These are phyloP conservation scores for Fusarium caatingaense DNA, from an alignment of 2,329 filamentous ascomycete species.

Conservation along the genomic window DNA sequence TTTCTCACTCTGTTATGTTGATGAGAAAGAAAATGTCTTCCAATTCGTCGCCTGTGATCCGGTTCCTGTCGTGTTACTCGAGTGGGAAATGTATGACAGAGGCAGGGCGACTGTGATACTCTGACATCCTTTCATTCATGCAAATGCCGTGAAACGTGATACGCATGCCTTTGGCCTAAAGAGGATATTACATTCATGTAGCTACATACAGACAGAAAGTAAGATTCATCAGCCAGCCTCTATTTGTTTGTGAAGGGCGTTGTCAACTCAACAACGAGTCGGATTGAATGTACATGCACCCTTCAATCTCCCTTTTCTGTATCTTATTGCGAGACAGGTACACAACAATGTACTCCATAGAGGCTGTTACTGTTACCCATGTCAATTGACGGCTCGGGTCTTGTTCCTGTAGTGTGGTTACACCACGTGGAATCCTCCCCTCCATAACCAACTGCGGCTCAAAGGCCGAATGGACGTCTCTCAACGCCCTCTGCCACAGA, in stretches of 20 bases:
- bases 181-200: conserved; percentile 9
- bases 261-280: conserved; percentile 2
- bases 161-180: conserved; percentile 21
- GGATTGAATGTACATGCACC: conserved; percentile 2
- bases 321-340: background rate
- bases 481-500: conserved; percentile 22
- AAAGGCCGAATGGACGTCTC: conserved; percentile 36
- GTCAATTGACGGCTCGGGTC: conserved; percentile 8
- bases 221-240: conserved; percentile 18
- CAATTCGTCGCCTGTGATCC: conserved; percentile 30
- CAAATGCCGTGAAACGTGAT: conserved; percentile 30
- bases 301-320: conserved; percentile 4
- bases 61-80: conserved; percentile 28
- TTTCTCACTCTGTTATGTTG: conserved; percentile 1
- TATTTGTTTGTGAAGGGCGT: conserved; percentile 5
- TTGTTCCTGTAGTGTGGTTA: conserved; percentile 37
- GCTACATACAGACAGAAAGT: background rate
- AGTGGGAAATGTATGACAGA: conserved; percentile 18
- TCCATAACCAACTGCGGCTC: conserved; percentile 34
- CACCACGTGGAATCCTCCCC: conserved; percentile 44
- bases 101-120: conserved; percentile 32
- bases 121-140: conserved; percentile 14
- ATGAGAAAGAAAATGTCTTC: background rate
- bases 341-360: background rate
- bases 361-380: background rate